Evolutionary conservation across 306 rosid species (phyloP).

Genomic region (Macrotyloma uniflorum): DNA sequence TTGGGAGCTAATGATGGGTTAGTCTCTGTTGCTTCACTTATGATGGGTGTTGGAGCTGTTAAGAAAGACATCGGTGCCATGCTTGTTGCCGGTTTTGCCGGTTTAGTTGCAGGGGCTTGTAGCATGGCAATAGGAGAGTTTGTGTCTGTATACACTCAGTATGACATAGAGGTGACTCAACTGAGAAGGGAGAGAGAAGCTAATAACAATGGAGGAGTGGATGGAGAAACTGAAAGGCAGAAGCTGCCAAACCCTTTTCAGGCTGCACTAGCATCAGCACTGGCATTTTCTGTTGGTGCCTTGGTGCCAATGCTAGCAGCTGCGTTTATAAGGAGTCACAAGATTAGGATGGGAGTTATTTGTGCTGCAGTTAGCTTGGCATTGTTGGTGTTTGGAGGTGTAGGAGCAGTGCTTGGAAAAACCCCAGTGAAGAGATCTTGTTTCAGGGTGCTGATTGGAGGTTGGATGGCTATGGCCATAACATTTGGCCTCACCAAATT

Average conservation of each 20-base stretch:
- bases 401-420: slow-evolving; percentile 62
- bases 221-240: slow-evolving; percentile 34
- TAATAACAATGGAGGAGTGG: background rate
- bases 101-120: slow-evolving; percentile 75
- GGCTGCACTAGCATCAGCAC: slow-evolving; percentile 71
- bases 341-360: slow-evolving; percentile 55
- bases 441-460: slow-evolving; percentile 62
- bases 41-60: slow-evolving; percentile 76
- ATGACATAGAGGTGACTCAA: slow-evolving; percentile 62
- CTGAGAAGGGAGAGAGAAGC: slow-evolving; percentile 38
- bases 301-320: slow-evolving; percentile 66
- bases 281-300: slow-evolving; percentile 69
- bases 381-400: slow-evolving; percentile 57
- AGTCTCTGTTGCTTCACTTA: slow-evolving; percentile 66
- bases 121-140: slow-evolving; percentile 86
- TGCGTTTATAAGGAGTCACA: slow-evolving; percentile 47
- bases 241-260: slow-evolving; percentile 65
- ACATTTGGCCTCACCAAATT: slow-evolving; percentile 73
- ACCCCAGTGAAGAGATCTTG: slow-evolving; percentile 59
- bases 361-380: slow-evolving; percentile 51
- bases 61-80: slow-evolving; percentile 59
- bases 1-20: slow-evolving; percentile 79
- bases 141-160: slow-evolving; percentile 77
- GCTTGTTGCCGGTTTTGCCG: slow-evolving; percentile 77
- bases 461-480: slow-evolving; percentile 81